These are phyloP conservation scores for Bacidia rubella DNA, from an alignment of 495 filamentous ascomycete species.

Conservation along the genomic window DNA sequence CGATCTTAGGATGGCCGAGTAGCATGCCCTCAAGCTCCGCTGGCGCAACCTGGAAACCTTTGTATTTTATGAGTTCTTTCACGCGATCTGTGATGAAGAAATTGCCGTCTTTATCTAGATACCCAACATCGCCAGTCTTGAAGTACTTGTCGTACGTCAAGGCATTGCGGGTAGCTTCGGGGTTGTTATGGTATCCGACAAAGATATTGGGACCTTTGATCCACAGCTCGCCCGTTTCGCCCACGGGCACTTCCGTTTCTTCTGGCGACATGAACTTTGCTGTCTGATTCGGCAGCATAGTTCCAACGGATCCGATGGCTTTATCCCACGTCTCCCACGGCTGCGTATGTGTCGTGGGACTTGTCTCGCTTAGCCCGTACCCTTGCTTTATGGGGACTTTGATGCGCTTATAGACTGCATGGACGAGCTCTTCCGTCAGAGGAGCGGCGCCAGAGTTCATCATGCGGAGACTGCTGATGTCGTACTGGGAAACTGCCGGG, in stretches of 20 bases:
- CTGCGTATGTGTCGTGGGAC: conserved; percentile 43
- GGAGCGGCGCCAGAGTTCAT: conserved; percentile 86
- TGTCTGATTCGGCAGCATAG: conserved; percentile 64
- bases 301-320: conserved; percentile 68
- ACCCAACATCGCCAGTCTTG: conserved; percentile 52
- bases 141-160: conserved; percentile 47
- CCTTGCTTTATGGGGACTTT: conserved; percentile 67
- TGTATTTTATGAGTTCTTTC: conserved; percentile 85
- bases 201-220: conserved; percentile 49
- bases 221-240: conserved; percentile 55
- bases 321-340: conserved; percentile 65
- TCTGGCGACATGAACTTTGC: conserved; percentile 65
- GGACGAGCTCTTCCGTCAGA: conserved; percentile 67
- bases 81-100: conserved; percentile 72
- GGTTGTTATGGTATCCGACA: conserved; percentile 62
- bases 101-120: conserved; percentile 45
- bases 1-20: conserved; percentile 53
- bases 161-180: conserved; percentile 50
- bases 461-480: conserved; percentile 68
- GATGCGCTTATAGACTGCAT: conserved; percentile 61
- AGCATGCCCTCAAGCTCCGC: conserved; percentile 79
- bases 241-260: conserved; percentile 43
- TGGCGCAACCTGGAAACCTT: conserved; percentile 74
- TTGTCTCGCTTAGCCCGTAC: conserved; percentile 76
- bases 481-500: conserved; percentile 62